Base-by-base conservation (phyloP, 2,329 filamentous ascomycete genomes). In the Penicillium sp. region DNA sequence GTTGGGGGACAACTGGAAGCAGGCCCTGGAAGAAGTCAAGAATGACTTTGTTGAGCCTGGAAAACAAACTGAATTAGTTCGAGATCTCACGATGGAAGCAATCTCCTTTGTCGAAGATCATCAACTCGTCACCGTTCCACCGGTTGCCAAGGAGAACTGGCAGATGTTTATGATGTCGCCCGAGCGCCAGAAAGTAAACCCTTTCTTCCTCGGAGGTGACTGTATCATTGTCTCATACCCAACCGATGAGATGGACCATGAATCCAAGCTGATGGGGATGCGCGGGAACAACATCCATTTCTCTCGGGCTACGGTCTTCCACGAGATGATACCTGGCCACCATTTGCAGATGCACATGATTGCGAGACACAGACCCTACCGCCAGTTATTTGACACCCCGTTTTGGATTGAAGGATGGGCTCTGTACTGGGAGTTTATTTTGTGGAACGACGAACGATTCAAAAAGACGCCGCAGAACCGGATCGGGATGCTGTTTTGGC, bases 331-430 rank as follows among this genome's bases (percentile, higher is more conserved):
- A 15, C 83, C 84, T 0, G 84, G 84, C 13, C 58, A 66, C 25
- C 61, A 65, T 34, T 49, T 66, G 41, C 83, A 86, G 65, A 68
- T 79, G 16, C 79, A 81, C 68, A 75, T 81, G 64, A 78, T 76
- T 16, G 68, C 72, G 15, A 76, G 83, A 7, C 68, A 78, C 57
- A 76, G 75, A 19, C 76, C 78, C 3, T 82, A 86, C 67, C 78
- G 83, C 5, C 67, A 69, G 21, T 63, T 85, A 7, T 86, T 86
- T 67, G 69, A 73, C 31, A 86, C 83, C 1, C 81, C 83, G 0
- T 86, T 86, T 64, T 85, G 78, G 72, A 78, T 83, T 38, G 84
- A 86, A 67, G 84, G 45, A n/a, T 47, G 84, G 83, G 80, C 83
- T 10, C 77, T 85, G 61, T 86, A 86, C 66, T 86, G 83, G 83